Base-by-base conservation (phyloP, 1,284 basidiomycete genomes). In the Moniliella sp. region DNA sequence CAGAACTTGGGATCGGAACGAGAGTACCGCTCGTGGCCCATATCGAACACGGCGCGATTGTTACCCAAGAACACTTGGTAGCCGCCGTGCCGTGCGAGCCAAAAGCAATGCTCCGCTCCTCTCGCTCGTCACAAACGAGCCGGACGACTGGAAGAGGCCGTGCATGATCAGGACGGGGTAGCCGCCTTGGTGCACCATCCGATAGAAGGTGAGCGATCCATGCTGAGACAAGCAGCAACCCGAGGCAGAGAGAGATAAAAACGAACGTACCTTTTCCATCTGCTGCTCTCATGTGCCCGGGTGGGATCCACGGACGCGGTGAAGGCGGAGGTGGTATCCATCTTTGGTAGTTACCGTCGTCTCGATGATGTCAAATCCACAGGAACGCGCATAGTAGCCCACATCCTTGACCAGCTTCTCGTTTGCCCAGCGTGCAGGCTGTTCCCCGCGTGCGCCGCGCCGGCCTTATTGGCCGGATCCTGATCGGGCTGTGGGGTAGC, bases 1-100 rank as follows among this genome's bases (percentile, higher is more conserved):
- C 70, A 73, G 48, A 73, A 72, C 3, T 68, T 57, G 5, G 71
- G 70, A 45, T 72, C 69, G 33, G 57, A 59, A 14, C 69, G 51
- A 13, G 54, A 61, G 36, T 67, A 64, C 26, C 49, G 62, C 12
- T 64, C 49, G 46, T 73, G 71, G 5, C 71, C 71, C 70, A 72
- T 72, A 39, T 69, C 67, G 43, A 72, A 73, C 1, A 72, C 67
- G 15, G 68, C 69, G 15, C 71, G 61, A 9, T 66, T 70, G 51
- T 73, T 73, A 18, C 71, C 70, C 5, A 73, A 59, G 44, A 70
- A 73, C n/a, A 73, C 69, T 42, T 71, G 68, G 47, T 72, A 73
- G 13, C 62, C 63, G 2, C 64, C 56, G 28, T 70, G 63, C 34
- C 66, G 64, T 4, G 70, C 68, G 4, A 73, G 61, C 71, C 71